Base-by-base conservation (phyloP, 441 rosid genomes). In the Raphanus hybrid region DNA sequence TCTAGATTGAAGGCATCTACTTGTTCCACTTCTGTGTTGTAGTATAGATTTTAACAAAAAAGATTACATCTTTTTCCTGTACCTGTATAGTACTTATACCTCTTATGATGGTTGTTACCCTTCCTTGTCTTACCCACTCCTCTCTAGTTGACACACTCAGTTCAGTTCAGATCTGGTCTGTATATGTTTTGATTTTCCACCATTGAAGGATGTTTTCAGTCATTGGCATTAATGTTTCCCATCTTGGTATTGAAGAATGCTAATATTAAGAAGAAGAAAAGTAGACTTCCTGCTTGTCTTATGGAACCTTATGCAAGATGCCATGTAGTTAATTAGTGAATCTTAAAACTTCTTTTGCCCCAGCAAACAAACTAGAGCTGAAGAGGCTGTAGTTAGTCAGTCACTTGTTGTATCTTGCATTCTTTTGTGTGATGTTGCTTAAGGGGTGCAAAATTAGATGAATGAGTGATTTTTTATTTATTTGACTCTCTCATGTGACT, bases 271-370 rank as follows among this genome's bases (percentile, higher is more conserved):
- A 20, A 65, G 5, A 37, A 57, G 0, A 26, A 23, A 27, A 60
- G 26, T 0, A 26, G 8, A 12, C 16, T 65, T 8, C 29, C 69
- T 60, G 35, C 29, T 45, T 23, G 3, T 26, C 3, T 60, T 20
- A 32, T 29, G 23, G 54, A 64, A 62, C 45, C 39, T 48, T 62
- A n/a, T 62, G 75, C 64, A 34, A 74, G 57, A 45, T 74, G 16
- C 55, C 12, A 1, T 15, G 1, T 54, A 54, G 11, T 54, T 15
- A 15, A 14, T 15, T 8, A 60, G 62, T 18, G 67, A 77, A 77
- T 70, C 50, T 64, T 66, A 5, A 55, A 14, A 20, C 8, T 50
- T 20, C n/a, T 37, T 73, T 29, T 69, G 35, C 11, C 62, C 7
- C 34, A 9, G 5, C 67, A 79, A 20, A 43, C 15, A 55, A 69